Base-by-base conservation (phyloP, 345 rosid genomes). In the Bruguiera sexangula region DNA sequence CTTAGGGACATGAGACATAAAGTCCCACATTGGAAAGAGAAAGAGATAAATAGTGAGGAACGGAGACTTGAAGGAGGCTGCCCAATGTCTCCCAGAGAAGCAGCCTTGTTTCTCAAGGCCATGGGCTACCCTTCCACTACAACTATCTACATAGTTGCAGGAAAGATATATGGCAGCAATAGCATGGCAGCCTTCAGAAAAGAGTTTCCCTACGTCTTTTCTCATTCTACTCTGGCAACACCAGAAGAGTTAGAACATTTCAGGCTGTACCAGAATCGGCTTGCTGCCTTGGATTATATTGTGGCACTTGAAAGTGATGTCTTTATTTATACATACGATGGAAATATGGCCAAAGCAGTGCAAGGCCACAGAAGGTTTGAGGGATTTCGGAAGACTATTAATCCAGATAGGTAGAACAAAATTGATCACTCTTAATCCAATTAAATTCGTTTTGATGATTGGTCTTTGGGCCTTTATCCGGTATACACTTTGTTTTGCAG, bases 41-140 rank as follows among this genome's bases (percentile, higher is more conserved):
- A 96, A 81, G 99, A 96, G 74, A 92, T 96, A 58, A 89, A 96
- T 50, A 79, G 99, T 57, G 58, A 18, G 43, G 91, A 83, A 63
- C 81, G 82, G 10, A 82, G 99, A 34, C 73, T 85, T 51, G 86
- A 89, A 65, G 99, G 98, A 16, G 97, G 99, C 6, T 96, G 99
- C 56, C 99, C 99, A 0, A 92, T 96, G 98, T 83, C 99, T 22
- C 98, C 99, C 0, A 86, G 96, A 80, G 99, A 96, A 80, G 99
- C 99, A 2, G 98, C 97, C 54, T 55, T 88, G 79, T 90, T 92
- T 72, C 89, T 96, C 8, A 92, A 92, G 82, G 98, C 98, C 24
- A 82, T 92, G 97, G 99, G 98, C 7, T 96, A 96, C 68, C 97
- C 98, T 26, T 82, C 93, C 59, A 77, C 91, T 6, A 95, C 98